These are phyloP conservation scores for Corchorus capsularis DNA, from an alignment of 345 rosid species.

Conservation along the genomic window DNA sequence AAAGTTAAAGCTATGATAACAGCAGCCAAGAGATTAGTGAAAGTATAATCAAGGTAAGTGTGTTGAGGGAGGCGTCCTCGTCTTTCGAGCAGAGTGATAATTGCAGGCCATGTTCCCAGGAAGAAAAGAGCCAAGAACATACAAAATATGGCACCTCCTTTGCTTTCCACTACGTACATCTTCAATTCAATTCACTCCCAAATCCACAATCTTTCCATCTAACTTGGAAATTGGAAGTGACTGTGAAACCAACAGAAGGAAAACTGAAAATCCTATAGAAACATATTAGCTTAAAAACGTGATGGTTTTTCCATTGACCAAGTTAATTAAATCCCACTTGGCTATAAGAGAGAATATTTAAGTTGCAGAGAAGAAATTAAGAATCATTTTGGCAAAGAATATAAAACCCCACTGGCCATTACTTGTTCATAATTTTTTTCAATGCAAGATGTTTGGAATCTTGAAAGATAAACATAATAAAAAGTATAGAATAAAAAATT, in stretches of 20 bases:
- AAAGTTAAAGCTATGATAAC: conserved; percentile 76
- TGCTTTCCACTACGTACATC: conserved; percentile 74
- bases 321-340: background rate
- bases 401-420: background rate
- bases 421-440: background rate
- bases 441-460: background rate
- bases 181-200: conserved; percentile 13
- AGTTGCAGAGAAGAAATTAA: background rate
- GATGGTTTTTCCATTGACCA: background rate
- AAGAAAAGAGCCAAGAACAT: conserved; percentile 73
- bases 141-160: conserved; percentile 81
- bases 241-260: conserved; percentile 8
- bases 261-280: background rate
- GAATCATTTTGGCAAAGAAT: background rate
- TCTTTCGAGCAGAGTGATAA: conserved; percentile 74
- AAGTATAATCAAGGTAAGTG: conserved; percentile 80
- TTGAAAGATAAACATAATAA: background rate
- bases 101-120: conserved; percentile 90
- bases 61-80: conserved; percentile 93
- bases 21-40: conserved; percentile 80
- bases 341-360: background rate
- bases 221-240: background rate
- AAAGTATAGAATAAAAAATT: background rate
- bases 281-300: background rate
- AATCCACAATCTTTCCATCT: conserved; percentile 2